phyloP scores from a whole-genome alignment of 1,139 yeast species.

The Taphrina populina region DNA sequence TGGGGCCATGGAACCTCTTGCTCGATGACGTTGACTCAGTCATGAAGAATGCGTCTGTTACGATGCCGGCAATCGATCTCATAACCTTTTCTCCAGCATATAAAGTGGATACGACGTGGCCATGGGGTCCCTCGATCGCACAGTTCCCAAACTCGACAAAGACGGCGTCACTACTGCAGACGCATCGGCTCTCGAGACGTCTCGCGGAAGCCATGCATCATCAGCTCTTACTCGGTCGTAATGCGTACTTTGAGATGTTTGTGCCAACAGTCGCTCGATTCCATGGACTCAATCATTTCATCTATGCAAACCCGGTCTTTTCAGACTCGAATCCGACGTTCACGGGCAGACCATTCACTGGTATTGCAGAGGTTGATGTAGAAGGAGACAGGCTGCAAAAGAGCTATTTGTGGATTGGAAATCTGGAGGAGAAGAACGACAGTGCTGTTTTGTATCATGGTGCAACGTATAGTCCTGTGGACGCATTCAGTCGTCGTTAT shows the following conservation, averaged over 20 bases:
- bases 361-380: conserved; percentile 3
- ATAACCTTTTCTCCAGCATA: conserved; percentile 7
- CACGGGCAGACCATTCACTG: conserved; percentile 12
- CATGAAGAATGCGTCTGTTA: neutral
- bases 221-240: neutral
- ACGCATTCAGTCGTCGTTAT: neutral
- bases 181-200: conserved; percentile 4
- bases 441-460: conserved; percentile 3
- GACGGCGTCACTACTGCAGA: conserved; percentile 9
- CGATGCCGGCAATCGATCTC: neutral
- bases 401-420: conserved; percentile 1
- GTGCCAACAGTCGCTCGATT: conserved; percentile 7
- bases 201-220: conserved; percentile 5
- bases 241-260: conserved; percentile 10
- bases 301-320: conserved; percentile 14
- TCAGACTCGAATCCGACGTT: neutral
- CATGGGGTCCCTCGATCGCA: conserved; percentile 1
- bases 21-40: conserved; percentile 5
- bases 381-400: neutral
- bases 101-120: conserved; percentile 1
- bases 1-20: conserved; percentile 6
- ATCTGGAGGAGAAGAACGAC: conserved; percentile 5
- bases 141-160: neutral
- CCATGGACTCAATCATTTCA: neutral
- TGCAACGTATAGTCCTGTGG: conserved; percentile 4